Evolutionary conservation across 352 stramenopile genomes (phyloP).

Genomic region (Pythium chondricola): DNA sequence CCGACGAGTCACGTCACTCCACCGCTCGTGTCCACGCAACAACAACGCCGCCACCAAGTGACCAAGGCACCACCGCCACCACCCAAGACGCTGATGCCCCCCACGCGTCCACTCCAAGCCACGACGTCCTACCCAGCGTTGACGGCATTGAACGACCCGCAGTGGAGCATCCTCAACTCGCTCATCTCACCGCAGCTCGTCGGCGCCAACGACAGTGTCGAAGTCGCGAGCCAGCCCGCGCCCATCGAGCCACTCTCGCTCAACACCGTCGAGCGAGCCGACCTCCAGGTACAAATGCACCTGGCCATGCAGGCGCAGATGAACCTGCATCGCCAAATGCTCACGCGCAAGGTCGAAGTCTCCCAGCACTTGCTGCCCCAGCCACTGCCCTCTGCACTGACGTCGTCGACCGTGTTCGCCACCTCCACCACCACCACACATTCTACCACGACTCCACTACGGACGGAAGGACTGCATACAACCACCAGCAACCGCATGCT

Average conservation of each 20-base stretch:
- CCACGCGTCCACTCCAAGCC: too few relatives aligned
- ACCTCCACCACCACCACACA: too few relatives aligned
- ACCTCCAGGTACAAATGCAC: slow-evolving; percentile 82
- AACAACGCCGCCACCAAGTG: not conserved
- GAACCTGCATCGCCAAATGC: slow-evolving; percentile 84
- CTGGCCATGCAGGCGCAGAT: slow-evolving; percentile 86
- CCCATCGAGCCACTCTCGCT: slow-evolving; percentile 29
- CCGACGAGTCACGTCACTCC: too few relatives aligned
- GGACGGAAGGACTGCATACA: too few relatives aligned
- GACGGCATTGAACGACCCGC: slow-evolving; percentile 50
- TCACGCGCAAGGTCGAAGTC: slow-evolving; percentile 82
- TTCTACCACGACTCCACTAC: too few relatives aligned
- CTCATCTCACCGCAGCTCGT: slow-evolving; percentile 65
- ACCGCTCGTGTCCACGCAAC: not conserved
- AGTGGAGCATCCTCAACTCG: slow-evolving; percentile 77
- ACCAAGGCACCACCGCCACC: not conserved
- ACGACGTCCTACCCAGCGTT: slow-evolving; percentile 9
- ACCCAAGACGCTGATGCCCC: not conserved
- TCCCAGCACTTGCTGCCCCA: slow-evolving; percentile 35
- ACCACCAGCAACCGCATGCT: too few relatives aligned
- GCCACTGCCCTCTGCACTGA: too few relatives aligned
- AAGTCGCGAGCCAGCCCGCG: slow-evolving; percentile 19
- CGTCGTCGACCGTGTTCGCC: too few relatives aligned
- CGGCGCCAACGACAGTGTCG: slow-evolving; percentile 17
- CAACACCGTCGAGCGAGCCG: slow-evolving; percentile 37